Base-by-base conservation (phyloP, 2,329 filamentous ascomycete species). In the Capronia coronata region DNA sequence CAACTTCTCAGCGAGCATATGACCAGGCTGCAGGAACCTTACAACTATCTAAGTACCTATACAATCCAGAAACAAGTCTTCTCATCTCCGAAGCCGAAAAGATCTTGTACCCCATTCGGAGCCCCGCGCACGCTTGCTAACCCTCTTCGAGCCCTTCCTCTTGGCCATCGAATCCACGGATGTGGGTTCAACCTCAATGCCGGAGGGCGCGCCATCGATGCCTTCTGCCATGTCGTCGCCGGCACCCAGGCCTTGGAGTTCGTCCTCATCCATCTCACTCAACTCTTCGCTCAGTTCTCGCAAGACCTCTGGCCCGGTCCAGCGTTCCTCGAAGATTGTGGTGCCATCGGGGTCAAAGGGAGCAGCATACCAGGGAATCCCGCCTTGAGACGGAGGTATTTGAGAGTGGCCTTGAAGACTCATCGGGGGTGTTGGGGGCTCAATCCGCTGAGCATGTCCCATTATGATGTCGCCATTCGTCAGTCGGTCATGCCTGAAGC, bases 241-340 rank as follows among this genome's bases (percentile, higher is more conserved):
- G 47, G 68, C 68, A 11, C 71, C 69, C 34, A 88, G 71, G 27
- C 84, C 87, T 61, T 86, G 83, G 50, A 95, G 74, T 68, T 91
- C 87, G 44, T 94, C 89, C 57, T 96, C 90, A 61, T 94, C 90
- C 64, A 96, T 82, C 63, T 96, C 91, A 49, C 86, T 94, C 18
- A 96, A 75, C 59, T 91, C 87, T 67, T 95, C 90, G 61, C 87
- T 94, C 67, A 91, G 82, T 11, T 75, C 79, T 23, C 80, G 75
- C 58, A 80, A 71, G n/a, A 85, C 80, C 48, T 90, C 85, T 27
- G 83, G 77, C 1, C 83, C 86, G 0, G 79, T 81, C 75, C 83
- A 87, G 45, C 81, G 76, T 67, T 91, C 86, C 57, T 84, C 84
- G 48, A 86, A 74, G 8, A 91, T 79, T 0, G 84, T 91, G 0